A percentile compares a stretch with the other conserved stretches of the same genome.
These are phyloP conservation scores for Crataegus laevigata DNA, from an alignment of 306 rosid genomes.

Conservation along the genomic window DNA sequence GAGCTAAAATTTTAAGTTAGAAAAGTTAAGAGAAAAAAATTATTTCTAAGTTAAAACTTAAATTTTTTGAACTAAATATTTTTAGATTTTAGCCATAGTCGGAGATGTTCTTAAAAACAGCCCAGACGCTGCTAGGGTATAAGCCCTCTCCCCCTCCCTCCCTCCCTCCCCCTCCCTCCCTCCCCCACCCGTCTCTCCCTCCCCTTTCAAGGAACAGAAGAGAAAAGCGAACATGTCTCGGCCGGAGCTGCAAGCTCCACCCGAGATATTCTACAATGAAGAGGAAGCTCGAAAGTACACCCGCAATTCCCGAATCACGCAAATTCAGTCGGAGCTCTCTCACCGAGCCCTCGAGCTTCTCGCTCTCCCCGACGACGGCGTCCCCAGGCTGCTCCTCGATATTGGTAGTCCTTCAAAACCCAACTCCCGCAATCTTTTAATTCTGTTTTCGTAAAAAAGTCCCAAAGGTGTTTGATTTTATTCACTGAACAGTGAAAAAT, in stretches of 20 bases:
- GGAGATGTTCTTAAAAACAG: no score
- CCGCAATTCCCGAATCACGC: constrained; percentile 74
- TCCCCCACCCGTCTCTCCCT: background rate
- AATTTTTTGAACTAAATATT: no score
- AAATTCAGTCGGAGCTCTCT: constrained; percentile 63
- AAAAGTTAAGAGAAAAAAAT: no score
- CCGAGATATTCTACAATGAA: constrained; percentile 90
- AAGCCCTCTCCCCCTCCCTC: background rate
- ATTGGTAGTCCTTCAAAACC: constrained; percentile 39
- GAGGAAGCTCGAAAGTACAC: constrained; percentile 84
- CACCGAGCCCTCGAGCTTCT: constrained; percentile 87
- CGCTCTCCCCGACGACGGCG: constrained; percentile 63
- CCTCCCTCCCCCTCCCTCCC: background rate
- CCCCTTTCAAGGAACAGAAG: background rate
- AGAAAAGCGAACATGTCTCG: constrained; percentile 23
- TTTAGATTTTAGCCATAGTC: no score
- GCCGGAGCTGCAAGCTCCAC: constrained; percentile 87
- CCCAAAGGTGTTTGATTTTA: background rate
- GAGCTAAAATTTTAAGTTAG: no score
- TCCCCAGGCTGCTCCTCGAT: constrained; percentile 77
- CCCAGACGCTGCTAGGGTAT: background rate
- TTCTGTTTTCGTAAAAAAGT: background rate
- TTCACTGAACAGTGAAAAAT: background rate
- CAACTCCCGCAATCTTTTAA: background rate
- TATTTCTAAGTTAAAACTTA: no score